Base-by-base conservation (phyloP, 495 filamentous ascomycete species). In the Penicillium cosmopolitanum region DNA sequence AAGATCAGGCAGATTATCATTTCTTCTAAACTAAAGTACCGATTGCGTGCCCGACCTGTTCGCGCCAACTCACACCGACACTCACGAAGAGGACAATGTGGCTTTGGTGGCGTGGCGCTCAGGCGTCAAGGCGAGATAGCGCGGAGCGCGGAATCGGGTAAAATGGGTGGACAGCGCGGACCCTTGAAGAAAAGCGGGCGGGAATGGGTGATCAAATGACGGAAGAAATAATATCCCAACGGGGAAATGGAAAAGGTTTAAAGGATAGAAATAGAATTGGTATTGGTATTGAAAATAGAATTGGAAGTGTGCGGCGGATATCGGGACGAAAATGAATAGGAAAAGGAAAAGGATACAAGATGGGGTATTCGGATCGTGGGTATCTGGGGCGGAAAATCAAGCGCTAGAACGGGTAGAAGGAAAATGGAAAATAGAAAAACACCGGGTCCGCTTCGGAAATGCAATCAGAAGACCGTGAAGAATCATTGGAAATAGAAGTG, bases 271-370 rank as follows among this genome's bases (percentile, higher is more conserved):
- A 43, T 16, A 31, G 16, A 21, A 51, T 16, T 40, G 42, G 16
- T 18, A 18, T n/a, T 48, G 13, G 16, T 9, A 48, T 11, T n/a
- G n/a, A n/a, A n/a, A n/a, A n/a, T n/a, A n/a, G n/a, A n/a, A n/a
- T n/a, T 50, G 46, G 46, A 23, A 38, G 31, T 50, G 9, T 2
- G 53, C 40, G 43, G 19, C 25, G 47, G 53, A 55, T 54, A 51
- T 64, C 55, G 64, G 64, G 38, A 51, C 62, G 64, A 66, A 61
- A 67, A 67, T 56, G 33, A 56, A 53, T 56, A 67, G 56, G 62
- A 34, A 53, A 11, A 33, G 21, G 21, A 34, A 53, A 11, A 40
- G 16, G 46, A 48, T 68, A 67, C 57, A 70, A 55, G 52, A 70
- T 50, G 43, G 62, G 62, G 60, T 57, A 62, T 67, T 61, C 57